Evolutionary conservation across 164 flowering plant genomes (phyloP).

Genomic region (Berberis vulgaris): DNA sequence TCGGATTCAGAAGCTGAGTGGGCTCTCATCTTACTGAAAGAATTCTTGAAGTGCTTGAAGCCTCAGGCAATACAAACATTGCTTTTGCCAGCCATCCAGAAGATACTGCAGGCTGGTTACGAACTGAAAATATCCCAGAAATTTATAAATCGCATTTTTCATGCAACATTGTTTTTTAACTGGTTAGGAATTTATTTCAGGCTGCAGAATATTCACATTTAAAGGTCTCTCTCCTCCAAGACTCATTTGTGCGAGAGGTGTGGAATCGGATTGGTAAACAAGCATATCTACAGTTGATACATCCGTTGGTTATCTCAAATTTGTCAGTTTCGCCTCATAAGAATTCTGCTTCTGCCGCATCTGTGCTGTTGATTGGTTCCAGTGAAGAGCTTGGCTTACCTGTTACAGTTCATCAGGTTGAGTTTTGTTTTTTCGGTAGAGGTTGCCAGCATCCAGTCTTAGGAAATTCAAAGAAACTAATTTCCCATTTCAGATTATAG

Average conservation of each 20-base stretch:
- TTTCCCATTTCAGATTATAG: neutral
- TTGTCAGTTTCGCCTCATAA: constrained; percentile 60
- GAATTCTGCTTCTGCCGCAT: constrained; percentile 78
- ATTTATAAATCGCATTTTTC: constrained; percentile 1
- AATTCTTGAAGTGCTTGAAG: constrained; percentile 64
- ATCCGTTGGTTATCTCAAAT: constrained; percentile 74
- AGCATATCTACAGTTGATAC: constrained; percentile 60
- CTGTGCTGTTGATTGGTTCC: constrained; percentile 88
- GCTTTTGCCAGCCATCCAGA: constrained; percentile 69
- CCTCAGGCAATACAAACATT: constrained; percentile 51
- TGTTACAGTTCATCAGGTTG: constrained; percentile 84
- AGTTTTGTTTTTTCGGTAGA: neutral
- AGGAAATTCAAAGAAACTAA: too few species aligned
- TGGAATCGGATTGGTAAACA: constrained; percentile 81
- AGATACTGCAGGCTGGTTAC: constrained; percentile 80
- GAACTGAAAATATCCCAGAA: constrained; percentile 9
- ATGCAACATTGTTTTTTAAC: neutral
- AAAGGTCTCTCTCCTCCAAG: constrained; percentile 94
- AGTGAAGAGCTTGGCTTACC: constrained; percentile 97
- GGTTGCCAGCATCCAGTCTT: too few species aligned
- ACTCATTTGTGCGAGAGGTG: constrained; percentile 76
- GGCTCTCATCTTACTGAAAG: constrained; percentile 58
- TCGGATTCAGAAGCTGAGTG: constrained; percentile 74
- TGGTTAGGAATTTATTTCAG: constrained; percentile 35
- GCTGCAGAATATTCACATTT: constrained; percentile 71